Evolutionary conservation across 768 basidiomycete species (phyloP), one percentile per base, ranked within the genome.

Genomic region (Rickenella mellea): DNA sequence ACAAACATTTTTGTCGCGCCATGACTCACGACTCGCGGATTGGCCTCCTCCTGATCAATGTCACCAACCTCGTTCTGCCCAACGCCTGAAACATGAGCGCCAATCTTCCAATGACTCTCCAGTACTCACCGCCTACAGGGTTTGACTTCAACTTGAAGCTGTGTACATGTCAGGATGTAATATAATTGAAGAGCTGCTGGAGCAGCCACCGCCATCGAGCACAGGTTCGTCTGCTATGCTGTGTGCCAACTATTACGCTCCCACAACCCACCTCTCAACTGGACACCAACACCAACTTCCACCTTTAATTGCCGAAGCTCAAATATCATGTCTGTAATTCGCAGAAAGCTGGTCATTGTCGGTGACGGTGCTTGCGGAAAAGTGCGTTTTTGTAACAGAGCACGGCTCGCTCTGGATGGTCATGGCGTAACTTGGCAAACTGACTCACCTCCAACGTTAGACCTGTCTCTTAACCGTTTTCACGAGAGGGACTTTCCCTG

Each of bases 331-430:
- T 83, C 91, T 61, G 93, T 96, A 73, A 94, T 97, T 67, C 80
- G 93, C 69, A 85, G 92, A 67, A 98, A 98, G 69, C 83, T 98
- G 55, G 93, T 98, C 64, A 96, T 97, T 64, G 93, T 98, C 53
- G 93, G 93, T 64, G 92, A 94, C 71, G 92, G 92, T 77, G 90
- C 89, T 66, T 93, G 89, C 55, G 90, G 89, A 69, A 91, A 92
- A 85, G 86, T 86, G 28, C 39, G 54, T 51, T 22, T 28, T 20
- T 24, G 12, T 28, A 12, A 21, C 29, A 26, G 33, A 7, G 32
- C 29, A 37, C 12, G 8, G 8, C 15, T n/a, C 17, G 15, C 43
- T 5, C 27, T 30, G 20, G 11, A 24, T 22, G 5, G 20, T 12
- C 14, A 31, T 20, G 10, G 25, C 30, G 6, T 9, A 15, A 8